These are phyloP conservation scores for Penicillium verhagenii DNA, from an alignment of 495 filamentous ascomycete genomes.

Conservation along the genomic window DNA sequence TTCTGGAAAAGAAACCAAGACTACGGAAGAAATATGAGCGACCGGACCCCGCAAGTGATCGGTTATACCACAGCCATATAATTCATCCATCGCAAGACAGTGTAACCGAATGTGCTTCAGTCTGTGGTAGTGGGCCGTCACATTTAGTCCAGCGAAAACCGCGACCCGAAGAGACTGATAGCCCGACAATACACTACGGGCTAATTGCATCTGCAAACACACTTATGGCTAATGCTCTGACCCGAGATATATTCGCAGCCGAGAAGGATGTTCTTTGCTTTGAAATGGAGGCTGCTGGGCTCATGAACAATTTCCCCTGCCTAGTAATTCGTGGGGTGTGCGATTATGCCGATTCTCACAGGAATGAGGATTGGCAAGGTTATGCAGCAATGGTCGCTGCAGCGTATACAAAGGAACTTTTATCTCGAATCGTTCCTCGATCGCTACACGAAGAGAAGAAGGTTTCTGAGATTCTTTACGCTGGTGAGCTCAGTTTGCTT, in stretches of 20 bases:
- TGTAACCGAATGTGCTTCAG: background rate
- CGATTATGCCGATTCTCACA: constrained; percentile 40
- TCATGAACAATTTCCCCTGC: constrained; percentile 34
- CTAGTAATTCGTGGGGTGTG: constrained; percentile 38
- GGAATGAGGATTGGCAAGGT: constrained; percentile 35
- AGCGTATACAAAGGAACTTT: constrained; percentile 28
- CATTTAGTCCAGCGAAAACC: background rate
- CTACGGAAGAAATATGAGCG: background rate
- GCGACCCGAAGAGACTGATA: background rate
- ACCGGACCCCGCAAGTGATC: background rate
- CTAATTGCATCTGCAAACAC: constrained; percentile 22
- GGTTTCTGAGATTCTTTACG: constrained; percentile 29
- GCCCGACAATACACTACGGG: constrained; percentile 20
- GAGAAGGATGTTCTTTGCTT: constrained; percentile 1
- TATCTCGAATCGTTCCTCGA: constrained; percentile 27
- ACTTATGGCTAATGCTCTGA: constrained; percentile 16
- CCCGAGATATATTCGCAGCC: constrained; percentile 12
- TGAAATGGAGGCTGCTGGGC: constrained; percentile 41
- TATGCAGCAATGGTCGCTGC: constrained; percentile 34
- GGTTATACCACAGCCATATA: background rate
- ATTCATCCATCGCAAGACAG: background rate
- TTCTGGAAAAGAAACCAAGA: background rate
- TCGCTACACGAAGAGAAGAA: constrained; percentile 31
- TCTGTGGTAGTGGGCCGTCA: background rate
- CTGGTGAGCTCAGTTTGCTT: too few relatives aligned